phyloP scores from a whole-genome alignment of 2,329 filamentous ascomycete species.

The Fusarium tjaetaba region DNA sequence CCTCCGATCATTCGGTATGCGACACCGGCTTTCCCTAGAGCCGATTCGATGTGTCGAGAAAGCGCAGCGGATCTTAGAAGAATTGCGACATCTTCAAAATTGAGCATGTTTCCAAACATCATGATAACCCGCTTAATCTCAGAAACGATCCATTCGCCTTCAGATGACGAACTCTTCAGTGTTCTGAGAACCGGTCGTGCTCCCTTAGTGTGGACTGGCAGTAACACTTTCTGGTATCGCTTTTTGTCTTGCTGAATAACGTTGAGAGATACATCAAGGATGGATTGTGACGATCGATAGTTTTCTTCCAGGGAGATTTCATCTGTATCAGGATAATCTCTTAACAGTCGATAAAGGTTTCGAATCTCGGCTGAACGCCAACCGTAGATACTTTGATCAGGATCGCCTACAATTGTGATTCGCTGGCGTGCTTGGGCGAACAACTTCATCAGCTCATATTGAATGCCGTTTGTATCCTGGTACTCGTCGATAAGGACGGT shows the following conservation, averaged over 20 bases:
- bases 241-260: constrained; percentile 91
- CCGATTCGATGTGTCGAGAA: constrained; percentile 86
- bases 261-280: constrained; percentile 80
- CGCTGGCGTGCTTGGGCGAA: constrained; percentile 77
- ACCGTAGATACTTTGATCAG: constrained; percentile 97
- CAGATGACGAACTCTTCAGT: constrained; percentile 73
- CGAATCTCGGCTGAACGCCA: constrained; percentile 93
- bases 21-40: constrained; percentile 81
- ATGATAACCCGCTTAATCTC: constrained; percentile 79
- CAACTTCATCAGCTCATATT: constrained; percentile 93
- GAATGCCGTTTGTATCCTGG: constrained; percentile 94
- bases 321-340: constrained; percentile 79
- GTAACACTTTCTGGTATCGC: constrained; percentile 81
- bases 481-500: constrained; percentile 96
- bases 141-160: constrained; percentile 88
- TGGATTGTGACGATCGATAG: constrained; percentile 89
- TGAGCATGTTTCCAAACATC: constrained; percentile 78
- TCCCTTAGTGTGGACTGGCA: constrained; percentile 83
- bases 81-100: constrained; percentile 82
- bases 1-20: constrained; percentile 94
- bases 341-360: constrained; percentile 82
- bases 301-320: constrained; percentile 92
- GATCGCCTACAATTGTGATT: constrained; percentile 97
- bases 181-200: constrained; percentile 83
- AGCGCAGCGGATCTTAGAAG: constrained; percentile 85